A percentile compares a stretch with the other conserved stretches of the same genome.
These are phyloP conservation scores for Dryas drummondii DNA, from an alignment of 306 rosid species.

Conservation along the genomic window DNA sequence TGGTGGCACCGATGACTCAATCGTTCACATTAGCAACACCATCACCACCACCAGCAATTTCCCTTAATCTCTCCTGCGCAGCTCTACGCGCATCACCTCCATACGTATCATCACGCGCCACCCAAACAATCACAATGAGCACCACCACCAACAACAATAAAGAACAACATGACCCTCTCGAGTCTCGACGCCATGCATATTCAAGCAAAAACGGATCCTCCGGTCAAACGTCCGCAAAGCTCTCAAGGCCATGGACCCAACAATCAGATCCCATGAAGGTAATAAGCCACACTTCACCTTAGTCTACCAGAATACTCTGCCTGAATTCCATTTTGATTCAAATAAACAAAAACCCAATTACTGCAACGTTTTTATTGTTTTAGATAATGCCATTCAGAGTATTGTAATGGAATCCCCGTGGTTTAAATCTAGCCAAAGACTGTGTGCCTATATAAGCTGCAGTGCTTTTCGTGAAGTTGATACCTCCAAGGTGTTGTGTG, in stretches of 20 bases:
- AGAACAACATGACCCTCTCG: constrained; percentile 38
- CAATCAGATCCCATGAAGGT: constrained; percentile 81
- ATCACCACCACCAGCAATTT: not conserved
- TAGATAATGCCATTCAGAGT: constrained; percentile 69
- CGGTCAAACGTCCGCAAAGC: constrained; percentile 69
- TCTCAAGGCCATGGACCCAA: constrained; percentile 69
- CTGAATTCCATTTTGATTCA: not conserved
- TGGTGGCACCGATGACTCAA: constrained; percentile 29
- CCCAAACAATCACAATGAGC: constrained; percentile 17
- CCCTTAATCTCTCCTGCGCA: not conserved
- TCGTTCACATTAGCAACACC: not conserved
- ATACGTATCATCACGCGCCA: constrained; percentile 7
- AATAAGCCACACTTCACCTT: not conserved
- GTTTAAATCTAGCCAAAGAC: constrained; percentile 66
- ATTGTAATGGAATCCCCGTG: constrained; percentile 69
- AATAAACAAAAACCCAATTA: not conserved
- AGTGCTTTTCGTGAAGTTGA: constrained; percentile 85
- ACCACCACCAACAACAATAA: constrained; percentile 22
- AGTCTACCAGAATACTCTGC: not conserved
- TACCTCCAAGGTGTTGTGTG: constrained; percentile 57
- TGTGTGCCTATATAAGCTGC: constrained; percentile 89
- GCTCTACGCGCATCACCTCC: not conserved
- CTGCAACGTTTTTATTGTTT: not conserved
- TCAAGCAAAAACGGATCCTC: constrained; percentile 61
- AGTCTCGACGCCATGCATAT: constrained; percentile 32